Evolutionary conservation across 1,139 yeast genomes (phyloP), one percentile per base, ranked within the genome.

Genomic region (Debaryomyces psychrophilus): DNA sequence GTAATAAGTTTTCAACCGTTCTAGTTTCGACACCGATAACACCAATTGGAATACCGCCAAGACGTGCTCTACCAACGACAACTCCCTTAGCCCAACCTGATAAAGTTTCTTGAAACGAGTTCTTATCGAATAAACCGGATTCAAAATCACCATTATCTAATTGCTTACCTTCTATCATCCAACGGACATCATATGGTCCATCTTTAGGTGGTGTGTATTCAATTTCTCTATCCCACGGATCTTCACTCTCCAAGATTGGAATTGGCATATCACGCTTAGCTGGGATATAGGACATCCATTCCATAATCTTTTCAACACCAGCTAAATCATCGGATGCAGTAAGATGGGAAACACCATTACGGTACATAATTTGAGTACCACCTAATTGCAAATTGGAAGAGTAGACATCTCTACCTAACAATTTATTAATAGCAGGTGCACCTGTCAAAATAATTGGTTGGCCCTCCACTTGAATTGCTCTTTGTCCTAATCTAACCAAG

Each of bases 1-100:
- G 99, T 53, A 82, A 71, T 61, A 90, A 72, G 71, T 92, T 93
- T 60, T 95, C 98, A 54, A 95, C 83, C 43, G 85, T 77, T 65
- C 95, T 82, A 29, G 95, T 87, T 70, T 93, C 99, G 56, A 95
- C 99, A 59, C 89, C 97, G 69, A 93, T 90, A 44, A 93, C 95
- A 79, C 99, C 99, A 63, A 93, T 81, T 56, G 99, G 99, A 59
- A 93, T 90, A 77, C 99, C 99, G 58, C 99, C 99, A 46, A 95
- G 78, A 69, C 99, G 87, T 33, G 99, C 99, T 73, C 99, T 87
- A 65, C 99, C 99, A 57, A 93, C 95, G 58, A 92, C 97, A 54
- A 93, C 98, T 75, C 98, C 97, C 66, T 81, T 86, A 46, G 99
- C 99, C 99, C 99, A 93, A 22, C 99, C 99, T 31, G 93, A 85